Conservation (phyloP, 768 basidiomycete species). For the Calvatia gigantea region DNA sequence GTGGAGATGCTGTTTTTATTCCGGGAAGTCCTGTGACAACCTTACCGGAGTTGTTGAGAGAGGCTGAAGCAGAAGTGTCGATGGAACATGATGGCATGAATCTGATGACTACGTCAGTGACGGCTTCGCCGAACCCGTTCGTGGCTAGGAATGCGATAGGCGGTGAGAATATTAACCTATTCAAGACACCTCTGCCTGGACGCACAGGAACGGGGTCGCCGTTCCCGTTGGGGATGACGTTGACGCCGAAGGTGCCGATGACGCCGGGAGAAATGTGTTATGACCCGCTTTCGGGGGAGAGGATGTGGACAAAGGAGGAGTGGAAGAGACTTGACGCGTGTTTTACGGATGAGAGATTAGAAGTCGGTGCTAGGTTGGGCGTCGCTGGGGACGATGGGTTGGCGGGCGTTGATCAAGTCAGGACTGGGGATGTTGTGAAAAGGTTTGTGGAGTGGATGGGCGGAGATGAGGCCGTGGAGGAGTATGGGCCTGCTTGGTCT, state of each 20-base stretch:
- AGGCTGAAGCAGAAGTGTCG: conserved; percentile 53
- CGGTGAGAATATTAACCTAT: conserved; percentile 16
- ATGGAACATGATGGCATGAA: conserved; percentile 11
- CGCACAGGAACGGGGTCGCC: background rate
- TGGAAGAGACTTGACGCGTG: conserved; percentile 82
- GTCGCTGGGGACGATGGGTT: conserved; percentile 29
- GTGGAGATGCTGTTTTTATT: conserved; percentile 51
- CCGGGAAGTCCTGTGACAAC: conserved; percentile 53
- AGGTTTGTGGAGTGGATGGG: conserved; percentile 53
- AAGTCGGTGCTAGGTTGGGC: conserved; percentile 30
- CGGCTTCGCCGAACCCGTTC: conserved; percentile 12
- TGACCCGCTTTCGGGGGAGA: conserved; percentile 14
- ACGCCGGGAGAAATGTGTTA: conserved; percentile 12
- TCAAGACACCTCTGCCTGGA: conserved; percentile 25
- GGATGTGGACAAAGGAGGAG: conserved; percentile 67
- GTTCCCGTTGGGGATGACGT: background rate
- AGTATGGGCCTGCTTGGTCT: conserved; percentile 52
- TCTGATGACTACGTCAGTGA: conserved; percentile 1
- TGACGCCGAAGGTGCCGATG: conserved; percentile 6
- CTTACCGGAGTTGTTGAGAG: conserved; percentile 50
- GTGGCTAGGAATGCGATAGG: background rate
- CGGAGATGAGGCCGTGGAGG: conserved; percentile 33
- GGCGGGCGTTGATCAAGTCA: conserved; percentile 51
- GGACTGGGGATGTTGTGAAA: conserved; percentile 53
- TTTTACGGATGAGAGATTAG: conserved; percentile 68